These are phyloP conservation scores for Colletotrichum godetiae DNA, from an alignment of 2,329 filamentous ascomycete genomes.

Conservation along the genomic window DNA sequence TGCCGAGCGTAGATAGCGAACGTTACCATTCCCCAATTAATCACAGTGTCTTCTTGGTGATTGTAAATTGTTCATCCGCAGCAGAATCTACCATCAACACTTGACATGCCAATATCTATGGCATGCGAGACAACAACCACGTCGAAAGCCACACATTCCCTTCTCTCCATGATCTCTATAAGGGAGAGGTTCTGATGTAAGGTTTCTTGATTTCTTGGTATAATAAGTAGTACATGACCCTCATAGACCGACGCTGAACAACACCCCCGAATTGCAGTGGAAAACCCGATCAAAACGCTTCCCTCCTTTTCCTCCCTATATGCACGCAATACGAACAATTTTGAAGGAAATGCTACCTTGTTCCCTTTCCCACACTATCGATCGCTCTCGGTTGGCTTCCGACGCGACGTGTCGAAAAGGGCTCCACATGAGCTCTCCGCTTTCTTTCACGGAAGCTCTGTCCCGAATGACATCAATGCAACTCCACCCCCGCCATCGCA, in stretches of 20 bases:
- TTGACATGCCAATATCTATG: background rate
- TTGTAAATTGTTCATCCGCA: background rate
- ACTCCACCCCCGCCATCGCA: conserved; percentile 13
- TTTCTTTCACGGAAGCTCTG: conserved; percentile 3
- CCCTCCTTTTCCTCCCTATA: background rate
- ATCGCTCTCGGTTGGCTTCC: background rate
- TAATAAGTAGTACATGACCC: conserved; percentile 10
- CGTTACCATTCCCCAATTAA: conserved; percentile 14
- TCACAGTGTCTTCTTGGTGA: background rate
- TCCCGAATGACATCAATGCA: conserved; percentile 18
- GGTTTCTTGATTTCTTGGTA: background rate
- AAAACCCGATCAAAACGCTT: conserved; percentile 2
- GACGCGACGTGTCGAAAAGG: background rate
- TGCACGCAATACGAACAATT: background rate
- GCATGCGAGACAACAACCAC: background rate
- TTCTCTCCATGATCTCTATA: too few relatives aligned
- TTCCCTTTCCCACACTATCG: background rate
- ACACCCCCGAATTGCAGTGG: background rate
- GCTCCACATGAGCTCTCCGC: conserved; percentile 15
- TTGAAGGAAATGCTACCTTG: background rate
- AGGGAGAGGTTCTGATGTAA: background rate
- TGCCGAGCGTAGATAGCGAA: conserved; percentile 17
- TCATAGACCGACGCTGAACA: background rate
- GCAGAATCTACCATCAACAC: background rate
- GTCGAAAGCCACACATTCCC: background rate